Evolutionary conservation across 768 basidiomycete genomes (phyloP).

Genomic region (Clathrus columnatus): DNA sequence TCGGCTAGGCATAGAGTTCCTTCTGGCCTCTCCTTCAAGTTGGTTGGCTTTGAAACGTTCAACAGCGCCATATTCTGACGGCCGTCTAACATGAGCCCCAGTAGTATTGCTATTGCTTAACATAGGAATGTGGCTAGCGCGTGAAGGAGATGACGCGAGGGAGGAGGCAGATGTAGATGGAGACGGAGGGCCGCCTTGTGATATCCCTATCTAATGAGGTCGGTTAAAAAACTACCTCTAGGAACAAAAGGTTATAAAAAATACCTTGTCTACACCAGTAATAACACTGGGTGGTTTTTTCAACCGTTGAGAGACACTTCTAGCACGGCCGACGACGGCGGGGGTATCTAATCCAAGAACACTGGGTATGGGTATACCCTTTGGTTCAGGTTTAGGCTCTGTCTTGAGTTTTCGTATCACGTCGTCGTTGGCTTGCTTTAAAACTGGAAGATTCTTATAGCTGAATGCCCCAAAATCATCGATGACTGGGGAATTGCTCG

Average conservation of each 20-base stretch:
- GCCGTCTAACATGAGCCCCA: conserved; percentile 65
- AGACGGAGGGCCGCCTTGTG: conserved; percentile 68
- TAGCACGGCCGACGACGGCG: conserved; percentile 37
- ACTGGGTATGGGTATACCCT: conserved; percentile 17
- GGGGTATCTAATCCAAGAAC: conserved; percentile 11
- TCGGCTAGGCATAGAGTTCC: conserved; percentile 81
- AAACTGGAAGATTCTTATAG: conserved; percentile 91
- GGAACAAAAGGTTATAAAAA: conserved; percentile 1
- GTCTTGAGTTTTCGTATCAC: conserved; percentile 92
- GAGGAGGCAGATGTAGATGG: conserved; percentile 89
- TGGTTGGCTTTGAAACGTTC: conserved; percentile 84
- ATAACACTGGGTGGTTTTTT: conserved; percentile 79
- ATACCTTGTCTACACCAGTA: conserved; percentile 49
- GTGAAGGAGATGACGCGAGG: conserved; percentile 81
- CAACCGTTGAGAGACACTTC: conserved; percentile 73
- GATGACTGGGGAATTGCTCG: conserved; percentile 45
- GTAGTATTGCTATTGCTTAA: conserved; percentile 60
- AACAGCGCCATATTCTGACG: conserved; percentile 81
- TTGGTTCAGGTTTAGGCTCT: conserved; percentile 55
- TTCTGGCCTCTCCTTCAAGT: conserved; percentile 58
- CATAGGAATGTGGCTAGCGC: conserved; percentile 55
- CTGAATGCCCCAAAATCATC: conserved; percentile 98
- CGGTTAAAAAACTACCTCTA: not conserved
- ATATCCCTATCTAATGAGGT: conserved; percentile 40
- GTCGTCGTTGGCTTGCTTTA: conserved; percentile 98